Evolutionary conservation across 225 moss, liverwort and hornwort genomes (phyloP).

Genomic region (Marchantia polymorpha): DNA sequence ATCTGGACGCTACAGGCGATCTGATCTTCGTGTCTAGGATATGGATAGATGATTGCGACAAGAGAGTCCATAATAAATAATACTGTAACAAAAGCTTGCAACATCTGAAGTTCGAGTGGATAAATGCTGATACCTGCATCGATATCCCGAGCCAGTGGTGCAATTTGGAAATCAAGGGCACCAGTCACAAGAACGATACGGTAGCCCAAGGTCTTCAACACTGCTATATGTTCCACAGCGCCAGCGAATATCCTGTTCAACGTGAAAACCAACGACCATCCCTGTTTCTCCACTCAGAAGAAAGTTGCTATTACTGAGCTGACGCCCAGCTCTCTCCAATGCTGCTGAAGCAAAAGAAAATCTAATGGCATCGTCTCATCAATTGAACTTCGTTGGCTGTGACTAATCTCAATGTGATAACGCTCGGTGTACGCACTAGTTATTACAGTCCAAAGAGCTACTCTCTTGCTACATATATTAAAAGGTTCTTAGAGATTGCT

Average conservation of each 20-base stretch:
- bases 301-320: neutral
- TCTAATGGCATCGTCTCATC: too few relatives aligned
- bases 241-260: conserved; percentile 38
- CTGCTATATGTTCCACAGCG: conserved; percentile 33
- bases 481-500: too few relatives aligned
- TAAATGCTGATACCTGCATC: conserved; percentile 33
- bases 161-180: conserved; percentile 49
- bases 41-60: neutral
- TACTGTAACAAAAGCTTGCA: neutral
- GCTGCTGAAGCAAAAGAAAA: too few relatives aligned
- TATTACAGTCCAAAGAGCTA: too few relatives aligned
- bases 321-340: too few relatives aligned
- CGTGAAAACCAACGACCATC: conserved; percentile 12
- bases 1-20: neutral
- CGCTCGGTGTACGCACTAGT: too few relatives aligned
- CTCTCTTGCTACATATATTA: too few relatives aligned
- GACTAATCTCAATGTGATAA: too few relatives aligned
- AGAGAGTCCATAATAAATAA: neutral
- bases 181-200: conserved; percentile 49
- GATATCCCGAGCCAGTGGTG: conserved; percentile 39
- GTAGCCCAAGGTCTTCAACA: conserved; percentile 42
- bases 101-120: neutral
- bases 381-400: too few relatives aligned
- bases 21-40: neutral
- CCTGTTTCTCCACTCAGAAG: conserved; percentile 17